A percentile compares a stretch with the other conserved stretches of the same genome.
These are phyloP conservation scores for Aspergillus melleus DNA, from an alignment of 2,329 filamentous ascomycete genomes.

Conservation along the genomic window DNA sequence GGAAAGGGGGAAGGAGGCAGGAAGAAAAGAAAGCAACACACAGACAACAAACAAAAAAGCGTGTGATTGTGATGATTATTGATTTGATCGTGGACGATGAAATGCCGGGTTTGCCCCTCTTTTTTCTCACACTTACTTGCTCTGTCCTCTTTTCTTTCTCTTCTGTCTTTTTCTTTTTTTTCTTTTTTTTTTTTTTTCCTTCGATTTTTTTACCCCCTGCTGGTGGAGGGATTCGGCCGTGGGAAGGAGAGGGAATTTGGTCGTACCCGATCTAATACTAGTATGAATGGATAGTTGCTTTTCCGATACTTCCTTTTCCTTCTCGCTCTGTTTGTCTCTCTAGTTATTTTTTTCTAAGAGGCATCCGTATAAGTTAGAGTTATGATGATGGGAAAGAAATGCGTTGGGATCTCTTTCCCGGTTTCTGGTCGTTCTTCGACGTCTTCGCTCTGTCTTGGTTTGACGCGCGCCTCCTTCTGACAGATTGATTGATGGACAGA, in stretches of 20 bases:
- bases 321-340: constrained; percentile 2
- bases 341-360: not conserved
- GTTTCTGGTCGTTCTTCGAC: not conserved
- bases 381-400: not conserved
- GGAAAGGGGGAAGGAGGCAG: constrained; percentile 9
- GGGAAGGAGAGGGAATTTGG: not conserved
- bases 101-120: not conserved
- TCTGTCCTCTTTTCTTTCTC: constrained; percentile 11
- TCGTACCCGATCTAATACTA: not conserved
- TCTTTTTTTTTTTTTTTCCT: not conserved
- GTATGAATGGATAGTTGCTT: not conserved
- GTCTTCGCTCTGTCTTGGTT: constrained; percentile 4
- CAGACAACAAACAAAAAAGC: constrained; percentile 6
- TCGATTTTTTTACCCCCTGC: not conserved
- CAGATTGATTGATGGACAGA: constrained; percentile 8
- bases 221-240: constrained; percentile 9
- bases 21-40: constrained; percentile 5
- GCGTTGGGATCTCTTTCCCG: not conserved
- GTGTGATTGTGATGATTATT: constrained; percentile 7
- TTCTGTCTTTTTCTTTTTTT: not conserved
- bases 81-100: constrained; percentile 3
- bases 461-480: constrained; percentile 14
- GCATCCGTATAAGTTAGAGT: too few species aligned
- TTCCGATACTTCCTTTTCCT: not conserved
- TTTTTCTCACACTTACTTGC: not conserved